These are phyloP conservation scores for Purpureocillium takamizusanense DNA, from an alignment of 2,329 filamentous ascomycete species.

Conservation along the genomic window DNA sequence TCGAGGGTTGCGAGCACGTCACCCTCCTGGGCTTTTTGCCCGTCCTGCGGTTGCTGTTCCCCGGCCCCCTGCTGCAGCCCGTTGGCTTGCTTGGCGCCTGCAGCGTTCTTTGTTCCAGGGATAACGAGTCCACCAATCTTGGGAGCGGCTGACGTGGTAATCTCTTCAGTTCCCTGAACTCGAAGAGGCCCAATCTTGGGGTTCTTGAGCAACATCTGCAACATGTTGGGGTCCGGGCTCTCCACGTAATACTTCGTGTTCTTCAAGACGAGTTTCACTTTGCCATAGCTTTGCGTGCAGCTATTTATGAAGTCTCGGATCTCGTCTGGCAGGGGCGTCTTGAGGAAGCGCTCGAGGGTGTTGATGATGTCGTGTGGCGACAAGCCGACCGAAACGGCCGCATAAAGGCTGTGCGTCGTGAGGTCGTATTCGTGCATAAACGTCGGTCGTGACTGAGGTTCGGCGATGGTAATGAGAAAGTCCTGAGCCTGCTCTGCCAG, in stretches of 20 bases:
- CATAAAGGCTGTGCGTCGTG: slow-evolving; percentile 88
- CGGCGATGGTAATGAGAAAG: slow-evolving; percentile 91
- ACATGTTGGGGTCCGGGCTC: slow-evolving; percentile 76
- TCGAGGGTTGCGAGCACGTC: slow-evolving; percentile 66
- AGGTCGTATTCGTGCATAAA: slow-evolving; percentile 92
- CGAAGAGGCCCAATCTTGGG: slow-evolving; percentile 71
- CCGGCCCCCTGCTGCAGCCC: slow-evolving; percentile 19
- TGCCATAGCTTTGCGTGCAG: slow-evolving; percentile 86
- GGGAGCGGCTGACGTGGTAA: slow-evolving; percentile 73
- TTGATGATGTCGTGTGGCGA: slow-evolving; percentile 83
- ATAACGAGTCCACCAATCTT: slow-evolving; percentile 86
- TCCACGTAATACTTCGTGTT: slow-evolving; percentile 93
- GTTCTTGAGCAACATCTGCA: slow-evolving; percentile 82
- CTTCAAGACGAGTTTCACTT: slow-evolving; percentile 90
- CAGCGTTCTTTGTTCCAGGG: slow-evolving; percentile 87
- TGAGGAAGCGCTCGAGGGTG: slow-evolving; percentile 79
- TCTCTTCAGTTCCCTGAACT: slow-evolving; percentile 60
- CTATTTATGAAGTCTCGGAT: slow-evolving; percentile 69
- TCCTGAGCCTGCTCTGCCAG: slow-evolving; percentile 81
- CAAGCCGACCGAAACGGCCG: slow-evolving; percentile 89
- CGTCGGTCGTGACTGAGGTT: slow-evolving; percentile 81
- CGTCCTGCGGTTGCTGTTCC: slow-evolving; percentile 33
- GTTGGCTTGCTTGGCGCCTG: slow-evolving; percentile 69
- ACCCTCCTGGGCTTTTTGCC: slow-evolving; percentile 47
- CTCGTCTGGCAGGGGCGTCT: slow-evolving; percentile 74